Base-by-base conservation (phyloP, 1,284 basidiomycete genomes). In the Boletellus sp. region DNA sequence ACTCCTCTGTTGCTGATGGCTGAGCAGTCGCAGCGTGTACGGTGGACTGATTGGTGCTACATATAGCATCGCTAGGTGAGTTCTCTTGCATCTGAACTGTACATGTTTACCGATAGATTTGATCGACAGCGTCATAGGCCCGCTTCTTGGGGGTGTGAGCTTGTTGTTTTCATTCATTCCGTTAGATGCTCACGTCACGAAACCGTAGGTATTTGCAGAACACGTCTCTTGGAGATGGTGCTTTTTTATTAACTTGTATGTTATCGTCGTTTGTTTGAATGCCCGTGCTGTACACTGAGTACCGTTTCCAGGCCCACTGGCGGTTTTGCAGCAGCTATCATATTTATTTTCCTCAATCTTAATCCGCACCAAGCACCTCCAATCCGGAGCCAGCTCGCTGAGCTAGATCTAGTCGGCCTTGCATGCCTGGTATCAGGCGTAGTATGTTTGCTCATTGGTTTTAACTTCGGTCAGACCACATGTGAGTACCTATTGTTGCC, bases 301-400 rank as follows among this genome's bases (percentile, higher is more conserved):
- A n/a, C n/a, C 19, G 13, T 29, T 14, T 44, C 6, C 14, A 86
- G 84, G 30, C 88, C 89, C 1, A 83, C 85, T 1, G 87, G 86
- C 16, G 88, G 81, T 23, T 56, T 88, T 30, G 91, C 91, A 6
- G 78, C 79, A 22, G 66, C 66, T 1, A 63, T 91, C 19, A 69
- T 94, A 5, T 84, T 89, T 59, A 78, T 91, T 63, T 89, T 84
- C 69, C 78, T 96, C 35, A 86, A 92, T 56, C 73, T 95, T 41
- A 88, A 93, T 56, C 84, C 86, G 1, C 82, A 78, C 53, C 68
- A 78, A 35, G 76, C 78, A 11, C 73, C 77, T 50, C 69, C 80
- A 0, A 60, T 87, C 40, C 69, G 67, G 17, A 66, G 87, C 51
- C 83, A 89, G 56, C 59, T 78, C n/a, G 54, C 63, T 13, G 79